Base-by-base conservation (phyloP, 176 grass and related monocot species). In the Tillandsia leiboldiana region DNA sequence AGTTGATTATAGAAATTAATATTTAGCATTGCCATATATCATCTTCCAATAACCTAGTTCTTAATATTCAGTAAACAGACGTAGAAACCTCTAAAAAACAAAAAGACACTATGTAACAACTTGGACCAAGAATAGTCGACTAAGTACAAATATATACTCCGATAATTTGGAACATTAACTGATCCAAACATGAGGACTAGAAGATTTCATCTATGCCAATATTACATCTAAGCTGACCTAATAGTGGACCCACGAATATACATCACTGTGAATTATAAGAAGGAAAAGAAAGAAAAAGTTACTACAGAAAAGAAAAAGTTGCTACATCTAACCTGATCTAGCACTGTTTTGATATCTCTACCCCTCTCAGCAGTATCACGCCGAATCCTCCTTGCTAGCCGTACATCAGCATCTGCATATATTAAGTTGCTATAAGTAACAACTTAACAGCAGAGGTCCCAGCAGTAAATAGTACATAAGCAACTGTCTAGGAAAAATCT, bases 261-360 rank as follows among this genome's bases (percentile, higher is more conserved):
- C 54, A 59, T 17, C 54, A 59, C n/a, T 20, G 14, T 17, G n/a
- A 59, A 59, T 17, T 59, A 17, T 59, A 59, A 22, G 20, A 17
- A 18, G 54, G 6, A 59, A n/a, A 59, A 59, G 12, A 20, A n/a
- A 59, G 14, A 17, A 59, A 59, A 59, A 17, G 54, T 20, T n/a
- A 9, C 15, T 18, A 20, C 15, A 59, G 54, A 59, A 59, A 59
- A 9, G 54, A 59, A 8, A 57, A 17, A 78, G 67, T 42, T 42
- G 50, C 10, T 69, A 18, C 72, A 65, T 65, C 33, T 6, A 79
- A 99, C 94, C 94, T 99, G 94, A 81, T 99, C 94, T 53, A 99
- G 69, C 42, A 99, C 89, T 66, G 80, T 74, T 83, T 79, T 99
- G 75, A 99, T 92, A 86, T 90, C 82, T 87, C 94, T 91, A 83